Conservation (phyloP, 805 yeast species). For the Nakazawaea molendinolei region DNA sequence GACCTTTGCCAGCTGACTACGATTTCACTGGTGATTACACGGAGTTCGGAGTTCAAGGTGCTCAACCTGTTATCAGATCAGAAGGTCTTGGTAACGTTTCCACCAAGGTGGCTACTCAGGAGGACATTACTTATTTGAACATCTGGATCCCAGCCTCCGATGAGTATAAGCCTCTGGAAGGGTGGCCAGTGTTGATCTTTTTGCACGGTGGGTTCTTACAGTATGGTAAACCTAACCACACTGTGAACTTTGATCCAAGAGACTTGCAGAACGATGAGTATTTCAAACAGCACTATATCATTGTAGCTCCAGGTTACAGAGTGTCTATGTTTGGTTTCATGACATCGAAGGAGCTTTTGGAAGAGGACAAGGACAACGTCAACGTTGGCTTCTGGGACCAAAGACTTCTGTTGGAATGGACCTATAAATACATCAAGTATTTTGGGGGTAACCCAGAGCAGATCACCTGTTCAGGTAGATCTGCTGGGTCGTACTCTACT, state of each 20-base stretch:
- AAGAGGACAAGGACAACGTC: constrained; percentile 19
- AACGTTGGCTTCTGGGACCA: constrained; percentile 44
- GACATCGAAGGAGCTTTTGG: constrained; percentile 30
- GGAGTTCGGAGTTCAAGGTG: constrained; percentile 20
- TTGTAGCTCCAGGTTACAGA: constrained; percentile 34
- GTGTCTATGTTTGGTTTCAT: constrained; percentile 33
- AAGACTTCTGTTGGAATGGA: constrained; percentile 40
- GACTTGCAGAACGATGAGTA: constrained; percentile 22
- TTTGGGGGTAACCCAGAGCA: constrained; percentile 41
- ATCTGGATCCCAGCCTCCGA: constrained; percentile 30
- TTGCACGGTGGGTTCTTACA: constrained; percentile 41
- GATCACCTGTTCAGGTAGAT: constrained; percentile 38
- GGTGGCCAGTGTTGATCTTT: constrained; percentile 32
- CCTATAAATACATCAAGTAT: constrained; percentile 30
- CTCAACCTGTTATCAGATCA: constrained; percentile 21
- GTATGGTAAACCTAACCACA: constrained; percentile 23
- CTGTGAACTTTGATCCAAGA: constrained; percentile 16
- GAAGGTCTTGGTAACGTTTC: constrained; percentile 7
- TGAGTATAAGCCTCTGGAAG: constrained; percentile 6
- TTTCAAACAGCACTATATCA: constrained; percentile 26
- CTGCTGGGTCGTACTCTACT: constrained; percentile 41
- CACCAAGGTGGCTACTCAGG: constrained; percentile 15
- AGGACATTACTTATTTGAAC: constrained; percentile 29
- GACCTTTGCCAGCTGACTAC: constrained; percentile 19
- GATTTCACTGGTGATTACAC: constrained; percentile 27